A percentile compares a stretch with the other conserved stretches of the same genome.
phyloP scores from a whole-genome alignment of 495 filamentous ascomycete species.

The Aspergillus egyptiacus region DNA sequence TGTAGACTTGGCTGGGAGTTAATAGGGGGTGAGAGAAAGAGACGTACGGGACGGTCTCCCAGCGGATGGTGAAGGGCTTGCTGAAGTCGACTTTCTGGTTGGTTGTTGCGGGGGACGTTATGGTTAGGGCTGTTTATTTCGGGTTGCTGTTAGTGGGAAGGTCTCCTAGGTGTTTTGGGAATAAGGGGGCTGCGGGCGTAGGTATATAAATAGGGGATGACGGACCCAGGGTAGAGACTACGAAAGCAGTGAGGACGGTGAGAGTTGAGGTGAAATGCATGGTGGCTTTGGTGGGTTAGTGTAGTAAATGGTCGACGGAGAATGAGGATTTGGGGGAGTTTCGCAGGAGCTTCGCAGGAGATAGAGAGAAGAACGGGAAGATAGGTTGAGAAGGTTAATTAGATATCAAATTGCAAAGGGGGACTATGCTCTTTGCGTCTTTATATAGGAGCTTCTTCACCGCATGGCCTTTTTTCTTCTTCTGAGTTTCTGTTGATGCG shows the following conservation, averaged over 20 bases:
- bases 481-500: conserved; percentile 15
- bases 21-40: background rate
- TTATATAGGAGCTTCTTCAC: conserved; percentile 1
- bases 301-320: background rate
- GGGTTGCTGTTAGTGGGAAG: background rate
- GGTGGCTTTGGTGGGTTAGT: conserved; percentile 1
- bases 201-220: background rate
- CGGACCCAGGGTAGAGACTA: conserved; percentile 20
- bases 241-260: conserved; percentile 20
- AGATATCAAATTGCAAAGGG: background rate
- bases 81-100: conserved; percentile 21
- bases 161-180: too few species aligned
- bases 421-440: background rate
- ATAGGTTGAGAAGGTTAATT: background rate
- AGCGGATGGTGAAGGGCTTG: conserved; percentile 18
- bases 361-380: background rate
- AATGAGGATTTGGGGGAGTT: background rate
- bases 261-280: conserved; percentile 21
- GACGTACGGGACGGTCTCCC: conserved; percentile 16
- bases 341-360: too few species aligned
- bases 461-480: conserved; percentile 6
- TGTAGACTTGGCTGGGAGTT: background rate
- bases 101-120: conserved; percentile 9
- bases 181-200: too few species aligned
- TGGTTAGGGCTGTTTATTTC: conserved; percentile 14